Conservation (phyloP, 164 flowering plant species). For the Vitis cinerea region DNA sequence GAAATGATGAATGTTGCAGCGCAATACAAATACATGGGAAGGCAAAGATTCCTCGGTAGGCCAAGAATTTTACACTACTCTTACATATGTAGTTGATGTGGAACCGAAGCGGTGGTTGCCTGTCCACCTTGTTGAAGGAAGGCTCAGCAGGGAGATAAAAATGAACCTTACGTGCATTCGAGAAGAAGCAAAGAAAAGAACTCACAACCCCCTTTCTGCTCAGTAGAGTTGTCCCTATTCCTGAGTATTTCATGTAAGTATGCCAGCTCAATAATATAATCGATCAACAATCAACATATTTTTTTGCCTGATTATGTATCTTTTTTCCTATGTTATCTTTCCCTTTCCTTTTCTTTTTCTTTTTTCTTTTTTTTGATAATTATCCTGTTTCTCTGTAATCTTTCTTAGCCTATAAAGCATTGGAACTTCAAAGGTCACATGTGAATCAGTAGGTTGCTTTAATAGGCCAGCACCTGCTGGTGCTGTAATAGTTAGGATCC, state of each 20-base stretch:
- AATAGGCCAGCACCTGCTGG: too few species aligned
- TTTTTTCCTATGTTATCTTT: too few species aligned
- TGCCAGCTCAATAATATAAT: too few species aligned
- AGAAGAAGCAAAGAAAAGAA: slow-evolving; percentile 36
- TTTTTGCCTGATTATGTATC: too few species aligned
- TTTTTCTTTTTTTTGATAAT: too few species aligned
- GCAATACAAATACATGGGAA: slow-evolving; percentile 13
- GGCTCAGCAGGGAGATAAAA: slow-evolving; percentile 68
- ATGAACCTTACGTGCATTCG: slow-evolving; percentile 54
- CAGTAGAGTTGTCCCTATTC: slow-evolving; percentile 10
- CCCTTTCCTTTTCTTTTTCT: too few species aligned
- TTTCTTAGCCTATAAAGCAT: too few species aligned
- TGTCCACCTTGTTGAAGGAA: slow-evolving; percentile 71
- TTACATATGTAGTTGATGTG: slow-evolving; percentile 63
- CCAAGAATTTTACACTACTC: slow-evolving; percentile 42
- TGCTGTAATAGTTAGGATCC: too few species aligned
- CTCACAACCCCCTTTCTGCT: slow-evolving; percentile 17
- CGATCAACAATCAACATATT: too few species aligned
- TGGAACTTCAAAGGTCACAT: too few species aligned
- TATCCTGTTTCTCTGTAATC: too few species aligned
- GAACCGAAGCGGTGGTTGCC: slow-evolving; percentile 81
- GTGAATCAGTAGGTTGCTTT: too few species aligned
- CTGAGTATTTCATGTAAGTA: neutral
- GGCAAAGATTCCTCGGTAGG: slow-evolving; percentile 14
- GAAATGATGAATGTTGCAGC: slow-evolving; percentile 23